Evolutionary conservation across 2,329 filamentous ascomycete genomes (phyloP), one percentile per base, ranked within the genome.

Genomic region (Paraconiothyrium brasiliense): DNA sequence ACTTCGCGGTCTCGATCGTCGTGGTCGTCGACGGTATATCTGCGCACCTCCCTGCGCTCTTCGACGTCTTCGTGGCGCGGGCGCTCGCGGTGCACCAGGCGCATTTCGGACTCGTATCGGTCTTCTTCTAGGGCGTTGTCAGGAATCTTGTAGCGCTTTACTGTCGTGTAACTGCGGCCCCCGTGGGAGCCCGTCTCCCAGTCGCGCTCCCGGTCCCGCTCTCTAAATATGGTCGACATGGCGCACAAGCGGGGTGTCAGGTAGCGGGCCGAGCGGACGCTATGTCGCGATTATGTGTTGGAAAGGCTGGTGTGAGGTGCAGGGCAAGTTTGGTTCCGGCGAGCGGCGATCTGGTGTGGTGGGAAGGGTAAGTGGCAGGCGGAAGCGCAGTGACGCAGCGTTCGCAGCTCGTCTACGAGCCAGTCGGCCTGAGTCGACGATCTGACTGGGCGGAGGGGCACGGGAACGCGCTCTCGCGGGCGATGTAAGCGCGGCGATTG

Each of bases 141-240:
- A 54, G 84, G 83, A n/a, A 84, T 76, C 63, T 83, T 82, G 80
- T 90, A 89, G 69, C 87, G 85, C 72, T 86, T 87, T 67, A 89
- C 84, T 7, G 84, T 86, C 66, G 84, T 85, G 69, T 83, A 85
- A 64, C 78, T 74, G 63, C 75, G 76, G 32, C 64, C 81, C 62
- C 78, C 78, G 71, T 71, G 67, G 35, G 74, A 72, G 55, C 70
- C 66, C 14, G 76, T 72, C 48, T 82, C 81, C 74, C 79, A 81
- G 67, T 83, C 80, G 64, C 80, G 79, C 68, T 83, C 80, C 54
- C 81, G 77, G 57, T 79, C 78, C 61, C 78, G 74, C 70, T 83
- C 81, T 62, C 76, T 80, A 73, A 79, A 81, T 66, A 83, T 74
- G 71, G 80, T 78, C 46, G 82, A 84, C 81, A 82, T 82, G 71